Percentiles rank a stretch among this genome's conserved stretches.
Evolutionary conservation across 768 basidiomycete genomes (phyloP).

Genomic region (Asterophora lycoperdoides): DNA sequence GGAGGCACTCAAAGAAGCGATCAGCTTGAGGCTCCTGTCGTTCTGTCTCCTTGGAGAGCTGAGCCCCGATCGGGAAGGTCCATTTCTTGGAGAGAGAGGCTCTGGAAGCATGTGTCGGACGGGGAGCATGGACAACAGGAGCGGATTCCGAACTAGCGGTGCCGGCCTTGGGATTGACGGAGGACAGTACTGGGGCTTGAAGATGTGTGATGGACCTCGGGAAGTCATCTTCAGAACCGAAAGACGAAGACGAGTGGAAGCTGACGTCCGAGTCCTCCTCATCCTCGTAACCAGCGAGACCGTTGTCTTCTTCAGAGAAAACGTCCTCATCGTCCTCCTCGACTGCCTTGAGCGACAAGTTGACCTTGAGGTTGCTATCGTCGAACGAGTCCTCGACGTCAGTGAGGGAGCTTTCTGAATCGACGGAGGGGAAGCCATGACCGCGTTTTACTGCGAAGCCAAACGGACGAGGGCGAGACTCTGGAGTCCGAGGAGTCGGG

Average conservation of each 20-base stretch:
- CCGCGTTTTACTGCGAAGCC: slow-evolving; percentile 36
- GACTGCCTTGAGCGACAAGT: slow-evolving; percentile 52
- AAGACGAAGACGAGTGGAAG: slow-evolving; percentile 49
- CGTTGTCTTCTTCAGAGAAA: slow-evolving; percentile 50
- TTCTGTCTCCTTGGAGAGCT: slow-evolving; percentile 17
- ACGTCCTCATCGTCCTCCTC: slow-evolving; percentile 46
- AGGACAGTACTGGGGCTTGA: slow-evolving; percentile 18
- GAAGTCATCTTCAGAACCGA: slow-evolving; percentile 50
- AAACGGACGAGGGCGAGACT: slow-evolving; percentile 19
- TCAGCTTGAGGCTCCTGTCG: slow-evolving; percentile 46
- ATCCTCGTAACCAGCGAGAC: slow-evolving; percentile 64
- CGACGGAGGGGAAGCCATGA: slow-evolving; percentile 55
- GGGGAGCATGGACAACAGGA: slow-evolving; percentile 20
- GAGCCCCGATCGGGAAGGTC: slow-evolving; percentile 53
- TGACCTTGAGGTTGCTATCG: slow-evolving; percentile 35
- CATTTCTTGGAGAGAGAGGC: slow-evolving; percentile 61
- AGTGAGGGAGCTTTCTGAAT: slow-evolving; percentile 60
- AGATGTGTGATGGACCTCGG: slow-evolving; percentile 28
- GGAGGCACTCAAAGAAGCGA: slow-evolving; percentile 72
- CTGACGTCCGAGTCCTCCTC: slow-evolving; percentile 56
- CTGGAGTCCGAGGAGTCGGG: slow-evolving; percentile 39
- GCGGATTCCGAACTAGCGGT: slow-evolving; percentile 23
- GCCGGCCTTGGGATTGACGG: slow-evolving; percentile 17
- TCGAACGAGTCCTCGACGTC: slow-evolving; percentile 60
- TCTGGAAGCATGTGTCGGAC: slow-evolving; percentile 26